phyloP scores from a whole-genome alignment of 2,329 filamentous ascomycete species.

The Pyricularia grisea region DNA sequence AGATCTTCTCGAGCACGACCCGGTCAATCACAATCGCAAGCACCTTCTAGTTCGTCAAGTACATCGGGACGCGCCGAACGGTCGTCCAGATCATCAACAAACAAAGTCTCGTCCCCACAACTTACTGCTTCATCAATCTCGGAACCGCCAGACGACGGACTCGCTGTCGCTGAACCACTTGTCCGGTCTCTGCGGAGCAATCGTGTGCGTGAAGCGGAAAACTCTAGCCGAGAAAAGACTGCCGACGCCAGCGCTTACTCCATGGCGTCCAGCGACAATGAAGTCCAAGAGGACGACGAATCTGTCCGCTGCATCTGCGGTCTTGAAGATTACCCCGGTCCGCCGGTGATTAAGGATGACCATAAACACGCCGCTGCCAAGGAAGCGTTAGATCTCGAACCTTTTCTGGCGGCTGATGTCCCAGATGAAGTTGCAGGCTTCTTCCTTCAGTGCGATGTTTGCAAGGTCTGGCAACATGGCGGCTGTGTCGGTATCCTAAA shows the following conservation, averaged over 20 bases:
- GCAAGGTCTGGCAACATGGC: constrained; percentile 98
- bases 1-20: constrained; percentile 86
- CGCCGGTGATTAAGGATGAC: constrained; percentile 47
- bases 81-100: constrained; percentile 61
- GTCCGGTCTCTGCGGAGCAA: constrained; percentile 65
- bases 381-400: constrained; percentile 46
- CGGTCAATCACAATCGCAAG: constrained; percentile 65
- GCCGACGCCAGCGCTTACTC: constrained; percentile 27
- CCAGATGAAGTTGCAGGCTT: constrained; percentile 85
- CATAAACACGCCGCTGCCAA: constrained; percentile 37
- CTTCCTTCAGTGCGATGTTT: constrained; percentile 96
- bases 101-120: constrained; percentile 56
- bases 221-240: constrained; percentile 45
- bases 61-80: constrained; percentile 66
- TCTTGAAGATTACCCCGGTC: constrained; percentile 88
- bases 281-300: constrained; percentile 81
- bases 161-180: constrained; percentile 51
- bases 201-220: constrained; percentile 46
- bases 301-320: constrained; percentile 93
- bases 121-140: constrained; percentile 71
- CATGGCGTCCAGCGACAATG: constrained; percentile 55
- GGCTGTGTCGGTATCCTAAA: constrained; percentile 96
- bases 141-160: constrained; percentile 53
- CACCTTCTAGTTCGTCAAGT: constrained; percentile 70
- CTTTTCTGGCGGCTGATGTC: constrained; percentile 51